Evolutionary conservation across 768 basidiomycete genomes (phyloP).

Genomic region (Chalciporus piperatus): DNA sequence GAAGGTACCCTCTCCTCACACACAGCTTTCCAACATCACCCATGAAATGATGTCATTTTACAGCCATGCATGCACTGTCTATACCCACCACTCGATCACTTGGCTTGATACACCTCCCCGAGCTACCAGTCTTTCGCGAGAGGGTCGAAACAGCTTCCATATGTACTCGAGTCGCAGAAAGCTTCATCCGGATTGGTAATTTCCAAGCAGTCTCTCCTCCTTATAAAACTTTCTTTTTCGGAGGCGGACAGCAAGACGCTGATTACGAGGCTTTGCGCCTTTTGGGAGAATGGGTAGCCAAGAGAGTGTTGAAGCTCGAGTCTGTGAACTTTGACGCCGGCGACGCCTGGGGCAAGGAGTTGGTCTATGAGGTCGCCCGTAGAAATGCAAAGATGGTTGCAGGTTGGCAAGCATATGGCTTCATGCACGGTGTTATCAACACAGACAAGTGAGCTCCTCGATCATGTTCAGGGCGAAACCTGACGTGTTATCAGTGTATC

Average conservation of each 20-base stretch:
- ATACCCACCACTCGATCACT: constrained; percentile 91
- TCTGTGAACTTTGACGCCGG: constrained; percentile 39
- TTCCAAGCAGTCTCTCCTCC: constrained; percentile 86
- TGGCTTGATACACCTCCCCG: constrained; percentile 70
- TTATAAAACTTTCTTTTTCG: constrained; percentile 58
- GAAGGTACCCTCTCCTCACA: constrained; percentile 53
- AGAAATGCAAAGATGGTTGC: constrained; percentile 93
- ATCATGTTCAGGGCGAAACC: not conserved
- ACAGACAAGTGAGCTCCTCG: constrained; percentile 77
- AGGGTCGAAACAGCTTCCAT: constrained; percentile 67
- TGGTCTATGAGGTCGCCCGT: constrained; percentile 76
- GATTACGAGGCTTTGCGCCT: constrained; percentile 72
- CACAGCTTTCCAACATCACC: constrained; percentile 25
- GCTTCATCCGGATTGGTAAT: constrained; percentile 88
- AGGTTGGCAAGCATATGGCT: constrained; percentile 92
- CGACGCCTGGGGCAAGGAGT: constrained; percentile 63
- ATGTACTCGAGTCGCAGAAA: constrained; percentile 79
- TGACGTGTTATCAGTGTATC: constrained; percentile 52
- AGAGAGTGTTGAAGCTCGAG: constrained; percentile 52
- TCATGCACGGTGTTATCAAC: constrained; percentile 97
- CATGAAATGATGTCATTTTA: constrained; percentile 24
- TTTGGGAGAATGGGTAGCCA: constrained; percentile 72
- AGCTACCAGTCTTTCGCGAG: constrained; percentile 75
- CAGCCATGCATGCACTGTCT: constrained; percentile 72
- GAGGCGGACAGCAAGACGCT: constrained; percentile 72